A percentile compares a stretch with the other conserved stretches of the same genome.
phyloP scores from a whole-genome alignment of 805 yeast genomes.

The Kurtzmaniella fragi region DNA sequence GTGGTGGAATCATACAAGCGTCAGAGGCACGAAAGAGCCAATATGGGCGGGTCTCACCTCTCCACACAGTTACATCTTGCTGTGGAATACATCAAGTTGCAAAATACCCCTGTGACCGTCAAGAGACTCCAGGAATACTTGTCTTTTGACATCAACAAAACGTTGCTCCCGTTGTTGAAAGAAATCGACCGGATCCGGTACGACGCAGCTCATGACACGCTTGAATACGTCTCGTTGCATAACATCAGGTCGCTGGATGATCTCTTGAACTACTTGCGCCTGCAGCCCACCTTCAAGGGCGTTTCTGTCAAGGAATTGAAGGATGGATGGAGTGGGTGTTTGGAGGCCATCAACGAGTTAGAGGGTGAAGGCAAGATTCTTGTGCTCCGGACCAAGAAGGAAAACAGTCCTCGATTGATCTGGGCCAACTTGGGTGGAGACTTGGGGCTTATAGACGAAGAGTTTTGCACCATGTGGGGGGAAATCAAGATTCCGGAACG shows the following conservation, averaged over 20 bases:
- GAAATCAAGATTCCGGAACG: conserved; percentile 73
- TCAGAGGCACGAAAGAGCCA: conserved; percentile 21
- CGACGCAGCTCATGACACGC: conserved; percentile 55
- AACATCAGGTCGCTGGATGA: conserved; percentile 81
- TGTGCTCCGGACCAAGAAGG: conserved; percentile 88
- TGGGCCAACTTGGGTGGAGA: conserved; percentile 87
- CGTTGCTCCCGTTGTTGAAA: conserved; percentile 64
- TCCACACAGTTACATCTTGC: conserved; percentile 89
- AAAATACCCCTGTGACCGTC: conserved; percentile 66
- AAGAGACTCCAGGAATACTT: conserved; percentile 64
- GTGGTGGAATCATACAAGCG: conserved; percentile 32
- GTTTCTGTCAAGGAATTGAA: conserved; percentile 72
- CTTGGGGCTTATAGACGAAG: conserved; percentile 67
- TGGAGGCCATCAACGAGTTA: conserved; percentile 69
- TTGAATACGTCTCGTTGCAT: conserved; percentile 85
- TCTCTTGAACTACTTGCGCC: conserved; percentile 63
- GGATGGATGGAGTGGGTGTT: conserved; percentile 94
- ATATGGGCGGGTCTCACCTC: conserved; percentile 53
- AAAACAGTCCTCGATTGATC: conserved; percentile 83
- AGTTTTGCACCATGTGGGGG: conserved; percentile 80
- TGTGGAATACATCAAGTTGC: conserved; percentile 76
- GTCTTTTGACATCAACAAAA: conserved; percentile 53
- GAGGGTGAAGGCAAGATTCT: conserved; percentile 74
- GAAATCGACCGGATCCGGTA: conserved; percentile 75
- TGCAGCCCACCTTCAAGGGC: conserved; percentile 86